Conservation (phyloP, 2,329 filamentous ascomycete genomes). For the Thielaviopsis euricoi region DNA sequence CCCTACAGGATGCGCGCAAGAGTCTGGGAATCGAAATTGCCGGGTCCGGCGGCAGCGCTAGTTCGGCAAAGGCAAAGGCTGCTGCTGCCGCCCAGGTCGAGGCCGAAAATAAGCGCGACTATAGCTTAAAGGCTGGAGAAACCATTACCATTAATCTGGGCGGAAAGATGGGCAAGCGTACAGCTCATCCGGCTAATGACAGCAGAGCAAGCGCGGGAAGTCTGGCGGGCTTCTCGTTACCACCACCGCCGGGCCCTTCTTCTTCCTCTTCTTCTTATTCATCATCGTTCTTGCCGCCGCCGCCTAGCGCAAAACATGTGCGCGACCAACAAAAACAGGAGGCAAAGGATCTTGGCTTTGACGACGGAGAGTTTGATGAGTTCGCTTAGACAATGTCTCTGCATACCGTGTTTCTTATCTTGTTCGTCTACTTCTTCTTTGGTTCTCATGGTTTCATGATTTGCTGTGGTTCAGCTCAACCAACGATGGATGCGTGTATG, state of each 20-base stretch:
- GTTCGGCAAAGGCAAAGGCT: conserved; percentile 23
- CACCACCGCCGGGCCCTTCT: conserved; percentile 49
- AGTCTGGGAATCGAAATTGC: conserved; percentile 40
- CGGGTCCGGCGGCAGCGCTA: conserved; percentile 17
- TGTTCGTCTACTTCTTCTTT: not conserved
- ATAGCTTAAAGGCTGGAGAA: conserved; percentile 76
- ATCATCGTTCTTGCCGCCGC: conserved; percentile 43
- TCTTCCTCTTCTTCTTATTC: conserved; percentile 17
- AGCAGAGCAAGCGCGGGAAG: conserved; percentile 16
- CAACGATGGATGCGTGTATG: not conserved
- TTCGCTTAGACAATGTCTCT: conserved; percentile 34
- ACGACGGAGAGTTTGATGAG: conserved; percentile 78
- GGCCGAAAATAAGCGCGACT: conserved; percentile 48
- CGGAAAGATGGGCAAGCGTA: conserved; percentile 27
- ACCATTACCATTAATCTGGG: conserved; percentile 53
- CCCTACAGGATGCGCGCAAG: conserved; percentile 62
- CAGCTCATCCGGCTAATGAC: conserved; percentile 15
- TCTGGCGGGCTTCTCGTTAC: conserved; percentile 37
- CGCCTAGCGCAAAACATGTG: conserved; percentile 45
- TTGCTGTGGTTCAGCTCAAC: not conserved
- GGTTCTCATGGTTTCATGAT: not conserved
- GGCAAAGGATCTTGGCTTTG: conserved; percentile 57
- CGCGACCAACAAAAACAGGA: conserved; percentile 43
- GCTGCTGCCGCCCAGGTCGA: conserved; percentile 20
- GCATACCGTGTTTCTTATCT: not conserved